Evolutionary conservation across 1,284 basidiomycete species (phyloP), one percentile per base, ranked within the genome.

Genomic region (Bjerkandera adusta): DNA sequence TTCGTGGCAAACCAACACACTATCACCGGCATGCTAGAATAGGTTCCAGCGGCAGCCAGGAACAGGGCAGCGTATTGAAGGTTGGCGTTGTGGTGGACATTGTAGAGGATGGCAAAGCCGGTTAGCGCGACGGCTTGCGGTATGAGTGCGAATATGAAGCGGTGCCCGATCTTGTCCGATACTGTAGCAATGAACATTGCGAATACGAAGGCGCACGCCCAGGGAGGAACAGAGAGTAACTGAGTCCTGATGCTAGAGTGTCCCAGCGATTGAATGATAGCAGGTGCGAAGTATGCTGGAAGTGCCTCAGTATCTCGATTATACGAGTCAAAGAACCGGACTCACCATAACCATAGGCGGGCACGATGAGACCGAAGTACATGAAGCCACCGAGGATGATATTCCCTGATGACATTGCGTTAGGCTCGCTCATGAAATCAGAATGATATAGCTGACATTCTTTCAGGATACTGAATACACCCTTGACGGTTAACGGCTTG

Each of bases 181-280:
- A 44, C 18, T 21, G 49, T 37, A 22, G 59, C 59, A 21, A 60
- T 20, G 30, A 37, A 30, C 57, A 64, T 56, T 12, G 60, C 51
- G 15, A 59, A 43, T 3, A 47, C 55, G 43, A 60, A 63, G 32
- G 60, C 54, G 37, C 52, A 55, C 3, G 55, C 61, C 49, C 69
- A 75, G 18, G 72, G 71, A 15, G 75, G 75, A 6, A 77, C 74
- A 2, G 74, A 72, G 57, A 70, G 68, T 4, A 79, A 67, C 54
- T 77, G 75, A 0, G 72, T 71, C 13, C 57, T 55, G 13, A 73
- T 67, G 39, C 57, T 56, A n/a, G 62, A 62, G 57, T 73, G 69
- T 3, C 74, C 75, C n/a, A 76, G 59, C 4, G 54, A 60, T 43
- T 62, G 57, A 45, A 65, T 58, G 48, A 64, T 65, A 22, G 61